phyloP scores from a whole-genome alignment of 1,139 yeast genomes.

The Hyphopichia buzzinii region DNA sequence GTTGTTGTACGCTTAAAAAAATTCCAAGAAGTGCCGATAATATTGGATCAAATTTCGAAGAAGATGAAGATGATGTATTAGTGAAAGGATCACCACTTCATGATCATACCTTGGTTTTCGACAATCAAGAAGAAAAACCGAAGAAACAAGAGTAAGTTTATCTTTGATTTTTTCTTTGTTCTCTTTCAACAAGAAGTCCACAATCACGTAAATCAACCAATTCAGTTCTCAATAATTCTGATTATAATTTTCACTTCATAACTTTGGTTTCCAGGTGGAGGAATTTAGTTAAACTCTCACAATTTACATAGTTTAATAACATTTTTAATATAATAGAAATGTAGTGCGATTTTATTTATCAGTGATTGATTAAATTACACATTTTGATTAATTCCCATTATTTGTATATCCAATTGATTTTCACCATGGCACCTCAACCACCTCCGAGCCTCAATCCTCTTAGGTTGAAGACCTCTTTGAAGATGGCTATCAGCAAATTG shows the following conservation, averaged over 20 bases:
- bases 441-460: conserved; percentile 34
- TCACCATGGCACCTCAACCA: conserved; percentile 10
- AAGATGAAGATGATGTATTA: conserved; percentile 39
- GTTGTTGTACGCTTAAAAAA: conserved; percentile 40
- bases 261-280: too few species aligned
- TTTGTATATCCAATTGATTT: too few species aligned
- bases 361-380: too few species aligned
- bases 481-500: conserved; percentile 79
- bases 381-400: too few species aligned
- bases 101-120: conserved; percentile 40
- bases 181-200: too few species aligned
- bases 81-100: conserved; percentile 41
- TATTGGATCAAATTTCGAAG: conserved; percentile 28
- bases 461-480: conserved; percentile 66
- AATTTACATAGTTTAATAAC: too few species aligned
- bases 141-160: background rate
- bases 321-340: too few species aligned
- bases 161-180: background rate
- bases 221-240: background rate
- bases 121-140: conserved; percentile 13
- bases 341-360: too few species aligned
- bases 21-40: conserved; percentile 23
- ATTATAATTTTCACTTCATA: too few species aligned
- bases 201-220: too few species aligned
- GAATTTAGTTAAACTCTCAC: too few species aligned